These are phyloP conservation scores for Magnolia kwangsiensis DNA, from an alignment of 164 flowering plant genomes.

Conservation along the genomic window DNA sequence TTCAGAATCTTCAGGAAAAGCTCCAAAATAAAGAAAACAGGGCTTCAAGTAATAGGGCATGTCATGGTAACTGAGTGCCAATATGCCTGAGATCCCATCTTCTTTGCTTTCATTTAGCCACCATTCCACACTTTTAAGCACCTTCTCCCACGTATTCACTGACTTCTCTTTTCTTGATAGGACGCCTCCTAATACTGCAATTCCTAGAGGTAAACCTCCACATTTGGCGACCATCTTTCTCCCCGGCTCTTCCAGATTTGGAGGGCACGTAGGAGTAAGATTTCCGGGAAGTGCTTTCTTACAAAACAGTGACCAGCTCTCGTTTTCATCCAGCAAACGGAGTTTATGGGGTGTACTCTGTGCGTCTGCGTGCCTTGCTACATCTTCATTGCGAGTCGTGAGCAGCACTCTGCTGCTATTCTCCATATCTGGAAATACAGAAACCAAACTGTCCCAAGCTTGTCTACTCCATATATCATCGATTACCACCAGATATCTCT, in stretches of 20 bases:
- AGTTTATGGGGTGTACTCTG: neutral
- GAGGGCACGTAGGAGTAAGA: neutral
- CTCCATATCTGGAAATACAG: neutral
- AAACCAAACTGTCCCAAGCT: neutral
- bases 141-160: conserved; percentile 1
- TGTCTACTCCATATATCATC: conserved; percentile 1
- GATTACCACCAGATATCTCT: conserved; percentile 6
- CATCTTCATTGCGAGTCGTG: neutral
- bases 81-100: neutral
- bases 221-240: neutral
- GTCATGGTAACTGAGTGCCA: conserved; percentile 9
- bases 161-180: neutral
- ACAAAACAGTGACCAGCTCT: neutral
- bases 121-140: neutral
- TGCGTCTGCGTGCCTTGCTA: neutral
- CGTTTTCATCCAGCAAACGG: neutral
- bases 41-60: neutral
- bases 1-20: neutral
- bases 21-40: neutral
- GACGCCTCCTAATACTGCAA: neutral
- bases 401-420: conserved; percentile 10
- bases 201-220: neutral
- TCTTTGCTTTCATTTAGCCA: conserved; percentile 1
- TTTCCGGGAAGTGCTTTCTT: neutral
- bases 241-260: neutral